A percentile compares a stretch with the other conserved stretches of the same genome.
Conservation (phyloP, 2,329 filamentous ascomycete genomes). For the Apiospora marii region DNA sequence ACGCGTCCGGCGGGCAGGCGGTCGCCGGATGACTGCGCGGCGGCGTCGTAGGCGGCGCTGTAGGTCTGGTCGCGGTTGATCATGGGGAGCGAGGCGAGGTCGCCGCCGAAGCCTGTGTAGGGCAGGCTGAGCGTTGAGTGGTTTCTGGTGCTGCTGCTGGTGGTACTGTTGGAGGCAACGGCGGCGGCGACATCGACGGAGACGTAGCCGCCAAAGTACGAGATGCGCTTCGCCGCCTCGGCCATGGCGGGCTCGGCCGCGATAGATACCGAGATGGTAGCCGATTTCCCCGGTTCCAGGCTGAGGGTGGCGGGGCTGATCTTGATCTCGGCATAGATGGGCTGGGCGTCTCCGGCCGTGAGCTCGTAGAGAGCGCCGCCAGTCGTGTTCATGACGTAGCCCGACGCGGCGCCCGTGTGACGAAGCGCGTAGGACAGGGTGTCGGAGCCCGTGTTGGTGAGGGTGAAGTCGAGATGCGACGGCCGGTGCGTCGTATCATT, state of each 20-base stretch:
- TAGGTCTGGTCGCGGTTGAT: conserved; percentile 19
- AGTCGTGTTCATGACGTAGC: conserved; percentile 9
- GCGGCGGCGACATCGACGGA: neutral
- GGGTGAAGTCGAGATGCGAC: neutral
- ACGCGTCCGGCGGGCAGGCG: neutral
- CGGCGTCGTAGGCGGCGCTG: neutral
- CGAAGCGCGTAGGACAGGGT: neutral
- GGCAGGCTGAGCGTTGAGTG: neutral
- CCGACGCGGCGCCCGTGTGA: conserved; percentile 7
- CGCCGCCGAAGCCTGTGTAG: conserved; percentile 12
- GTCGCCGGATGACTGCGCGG: neutral
- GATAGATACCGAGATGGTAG: neutral
- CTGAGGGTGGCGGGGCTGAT: neutral
- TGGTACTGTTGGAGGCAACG: too few species aligned
- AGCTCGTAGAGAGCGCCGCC: conserved; percentile 2
- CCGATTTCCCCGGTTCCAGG: neutral
- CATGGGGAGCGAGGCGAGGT: conserved; percentile 7
- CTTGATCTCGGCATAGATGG: conserved; percentile 3
- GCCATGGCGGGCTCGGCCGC: conserved; percentile 9
- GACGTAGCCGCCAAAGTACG: conserved; percentile 21
- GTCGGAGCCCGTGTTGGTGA: conserved; percentile 7
- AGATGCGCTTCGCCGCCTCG: neutral
- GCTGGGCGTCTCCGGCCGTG: neutral
- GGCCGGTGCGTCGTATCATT: conserved; percentile 23
- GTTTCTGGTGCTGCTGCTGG: neutral